A percentile compares a stretch with the other conserved stretches of the same genome.
phyloP scores from a whole-genome alignment of 1,139 yeast genomes.

The Geotrichum siamense region DNA sequence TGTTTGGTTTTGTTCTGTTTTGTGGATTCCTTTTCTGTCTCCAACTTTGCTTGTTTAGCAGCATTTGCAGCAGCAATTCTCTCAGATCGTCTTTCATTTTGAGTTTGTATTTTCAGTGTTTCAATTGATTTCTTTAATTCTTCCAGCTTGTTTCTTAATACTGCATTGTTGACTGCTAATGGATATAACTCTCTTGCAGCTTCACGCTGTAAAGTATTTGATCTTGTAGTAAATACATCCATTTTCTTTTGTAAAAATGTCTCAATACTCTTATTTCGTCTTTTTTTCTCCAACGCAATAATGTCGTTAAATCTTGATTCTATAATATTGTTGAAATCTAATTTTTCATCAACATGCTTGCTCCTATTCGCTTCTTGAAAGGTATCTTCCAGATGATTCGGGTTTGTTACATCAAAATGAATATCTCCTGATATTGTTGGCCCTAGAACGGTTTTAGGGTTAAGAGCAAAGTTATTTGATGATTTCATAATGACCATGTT shows the following conservation, averaged over 20 bases:
- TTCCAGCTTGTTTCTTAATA: conserved; percentile 22
- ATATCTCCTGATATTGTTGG: conserved; percentile 16
- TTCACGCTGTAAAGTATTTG: conserved; percentile 23
- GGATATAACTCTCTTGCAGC: conserved; percentile 25
- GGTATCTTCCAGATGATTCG: conserved; percentile 19
- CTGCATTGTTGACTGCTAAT: conserved; percentile 24
- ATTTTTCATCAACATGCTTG: conserved; percentile 23
- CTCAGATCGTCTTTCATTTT: conserved; percentile 15
- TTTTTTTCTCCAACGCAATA: conserved; percentile 15
- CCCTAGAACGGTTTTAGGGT: conserved; percentile 5
- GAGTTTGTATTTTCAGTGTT: conserved; percentile 11
- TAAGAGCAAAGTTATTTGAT: neutral
- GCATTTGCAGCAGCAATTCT: conserved; percentile 18
- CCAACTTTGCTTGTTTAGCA: too few species aligned
- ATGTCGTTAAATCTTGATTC: conserved; percentile 19
- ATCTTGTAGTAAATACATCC: conserved; percentile 19
- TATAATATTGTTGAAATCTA: conserved; percentile 21
- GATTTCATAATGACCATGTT: too few species aligned
- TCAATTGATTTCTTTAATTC: too few species aligned
- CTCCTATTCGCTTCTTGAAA: conserved; percentile 19
- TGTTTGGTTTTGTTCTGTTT: conserved; percentile 7
- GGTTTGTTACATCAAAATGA: conserved; percentile 17
- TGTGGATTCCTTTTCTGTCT: conserved; percentile 20
- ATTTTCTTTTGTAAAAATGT: conserved; percentile 19
- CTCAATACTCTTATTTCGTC: conserved; percentile 18